Percentiles rank a stretch among this genome's conserved stretches.
Evolutionary conservation across 2,329 filamentous ascomycete species (phyloP).

Genomic region (Basipetospora chlamydospora): DNA sequence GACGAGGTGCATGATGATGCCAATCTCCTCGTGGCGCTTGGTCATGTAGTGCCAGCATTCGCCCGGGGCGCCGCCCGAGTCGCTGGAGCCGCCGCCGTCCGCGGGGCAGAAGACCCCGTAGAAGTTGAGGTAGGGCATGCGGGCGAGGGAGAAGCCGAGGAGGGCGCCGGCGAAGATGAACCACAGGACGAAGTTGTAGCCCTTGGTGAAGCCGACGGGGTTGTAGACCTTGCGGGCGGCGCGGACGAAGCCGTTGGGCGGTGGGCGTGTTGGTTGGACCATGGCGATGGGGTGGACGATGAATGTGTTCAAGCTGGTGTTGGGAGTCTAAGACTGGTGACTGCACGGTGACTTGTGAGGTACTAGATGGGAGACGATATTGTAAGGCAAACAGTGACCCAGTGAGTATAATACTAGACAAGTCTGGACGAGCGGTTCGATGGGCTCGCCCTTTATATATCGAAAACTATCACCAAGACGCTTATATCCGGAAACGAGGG

Average conservation of each 20-base stretch:
- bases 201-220: conserved; percentile 10
- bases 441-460: too few species aligned
- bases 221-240: conserved; percentile 11
- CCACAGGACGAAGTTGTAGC: conserved; percentile 11
- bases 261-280: conserved; percentile 7
- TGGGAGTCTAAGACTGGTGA: too few species aligned
- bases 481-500: too few species aligned
- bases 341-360: too few species aligned
- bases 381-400: too few species aligned
- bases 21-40: conserved; percentile 16
- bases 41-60: conserved; percentile 26
- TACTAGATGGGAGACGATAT: too few species aligned
- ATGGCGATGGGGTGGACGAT: too few species aligned
- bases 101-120: conserved; percentile 17
- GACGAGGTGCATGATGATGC: conserved; percentile 29
- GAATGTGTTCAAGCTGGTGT: too few species aligned
- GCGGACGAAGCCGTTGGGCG: conserved; percentile 10
- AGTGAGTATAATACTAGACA: too few species aligned
- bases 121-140: conserved; percentile 32
- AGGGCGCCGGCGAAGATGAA: conserved; percentile 25
- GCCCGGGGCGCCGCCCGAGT: conserved; percentile 15
- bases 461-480: too few species aligned
- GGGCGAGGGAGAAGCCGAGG: conserved; percentile 31
- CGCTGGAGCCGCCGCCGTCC: not conserved
- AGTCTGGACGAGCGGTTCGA: too few species aligned